phyloP scores from a whole-genome alignment of 1,139 yeast species.

The Pichia sp. region DNA sequence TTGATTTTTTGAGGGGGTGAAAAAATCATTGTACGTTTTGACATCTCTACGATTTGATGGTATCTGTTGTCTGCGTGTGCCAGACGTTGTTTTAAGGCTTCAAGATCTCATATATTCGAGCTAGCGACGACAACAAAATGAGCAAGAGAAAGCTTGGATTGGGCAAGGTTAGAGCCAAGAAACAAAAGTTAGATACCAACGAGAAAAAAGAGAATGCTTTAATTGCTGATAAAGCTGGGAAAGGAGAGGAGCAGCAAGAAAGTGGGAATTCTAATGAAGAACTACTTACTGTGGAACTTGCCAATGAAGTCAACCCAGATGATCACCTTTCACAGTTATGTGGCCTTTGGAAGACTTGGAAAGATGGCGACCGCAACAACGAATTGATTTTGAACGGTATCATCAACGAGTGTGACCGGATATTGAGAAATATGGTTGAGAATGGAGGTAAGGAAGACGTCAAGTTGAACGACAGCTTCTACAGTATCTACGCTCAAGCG shows the following conservation, averaged over 20 bases:
- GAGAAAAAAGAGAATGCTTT: conserved; percentile 11
- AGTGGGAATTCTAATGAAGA: conserved; percentile 29
- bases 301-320: conserved; percentile 66
- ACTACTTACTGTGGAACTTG: conserved; percentile 60
- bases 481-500: conserved; percentile 69
- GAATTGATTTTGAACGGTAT: conserved; percentile 75
- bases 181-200: conserved; percentile 29
- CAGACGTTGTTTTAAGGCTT: not conserved
- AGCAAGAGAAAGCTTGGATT: conserved; percentile 75
- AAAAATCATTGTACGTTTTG: not conserved
- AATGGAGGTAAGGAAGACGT: conserved; percentile 32
- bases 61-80: not conserved
- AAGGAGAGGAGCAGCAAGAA: conserved; percentile 17
- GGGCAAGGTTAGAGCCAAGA: conserved; percentile 59
- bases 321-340: conserved; percentile 76
- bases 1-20: not conserved
- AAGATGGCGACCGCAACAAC: conserved; percentile 51
- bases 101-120: not conserved
- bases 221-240: conserved; percentile 11
- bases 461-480: conserved; percentile 56
- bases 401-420: conserved; percentile 85
- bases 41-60: not conserved
- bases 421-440: conserved; percentile 50
- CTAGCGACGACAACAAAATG: not conserved
- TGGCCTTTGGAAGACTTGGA: conserved; percentile 68